These are phyloP conservation scores for Yamadazyma siamensis DNA, from an alignment of 1,139 yeast species.

Conservation along the genomic window DNA sequence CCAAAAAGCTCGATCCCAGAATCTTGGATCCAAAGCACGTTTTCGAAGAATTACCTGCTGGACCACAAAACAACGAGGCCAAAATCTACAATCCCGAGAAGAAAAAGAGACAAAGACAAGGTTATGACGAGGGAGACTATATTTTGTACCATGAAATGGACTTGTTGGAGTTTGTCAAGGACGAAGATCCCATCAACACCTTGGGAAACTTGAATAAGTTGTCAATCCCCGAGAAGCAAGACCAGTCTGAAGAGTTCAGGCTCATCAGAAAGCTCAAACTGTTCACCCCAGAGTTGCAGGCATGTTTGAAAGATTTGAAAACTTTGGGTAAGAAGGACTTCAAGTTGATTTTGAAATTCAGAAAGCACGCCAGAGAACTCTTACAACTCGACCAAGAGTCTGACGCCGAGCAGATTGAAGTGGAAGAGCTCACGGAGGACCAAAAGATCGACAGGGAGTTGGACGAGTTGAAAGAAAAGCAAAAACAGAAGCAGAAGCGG, in stretches of 20 bases:
- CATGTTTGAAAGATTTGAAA: conserved; percentile 85
- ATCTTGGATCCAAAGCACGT: conserved; percentile 89
- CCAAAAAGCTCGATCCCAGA: conserved; percentile 90
- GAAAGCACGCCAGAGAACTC: conserved; percentile 78
- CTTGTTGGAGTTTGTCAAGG: conserved; percentile 71
- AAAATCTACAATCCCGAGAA: conserved; percentile 92
- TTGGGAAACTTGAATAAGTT: conserved; percentile 71
- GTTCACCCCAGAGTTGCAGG: conserved; percentile 73
- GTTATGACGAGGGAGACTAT: conserved; percentile 95
- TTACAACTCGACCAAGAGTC: conserved; percentile 65
- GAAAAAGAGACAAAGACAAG: conserved; percentile 87
- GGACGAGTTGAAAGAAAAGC: conserved; percentile 67
- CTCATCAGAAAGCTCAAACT: conserved; percentile 66
- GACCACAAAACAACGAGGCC: conserved; percentile 80
- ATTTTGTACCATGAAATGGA: conserved; percentile 71
- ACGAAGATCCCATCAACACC: conserved; percentile 80
- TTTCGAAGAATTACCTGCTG: conserved; percentile 84
- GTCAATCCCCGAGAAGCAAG: conserved; percentile 49
- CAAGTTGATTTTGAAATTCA: conserved; percentile 78
- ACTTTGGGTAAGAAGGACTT: conserved; percentile 94
- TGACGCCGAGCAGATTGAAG: conserved; percentile 50
- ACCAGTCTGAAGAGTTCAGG: conserved; percentile 54
- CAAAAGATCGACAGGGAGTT: conserved; percentile 86
- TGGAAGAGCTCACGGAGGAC: conserved; percentile 78
- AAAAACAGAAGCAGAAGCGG: conserved; percentile 66